phyloP scores from a whole-genome alignment of 176 grass and related monocot species.

The Bothriochloa decipiens region DNA sequence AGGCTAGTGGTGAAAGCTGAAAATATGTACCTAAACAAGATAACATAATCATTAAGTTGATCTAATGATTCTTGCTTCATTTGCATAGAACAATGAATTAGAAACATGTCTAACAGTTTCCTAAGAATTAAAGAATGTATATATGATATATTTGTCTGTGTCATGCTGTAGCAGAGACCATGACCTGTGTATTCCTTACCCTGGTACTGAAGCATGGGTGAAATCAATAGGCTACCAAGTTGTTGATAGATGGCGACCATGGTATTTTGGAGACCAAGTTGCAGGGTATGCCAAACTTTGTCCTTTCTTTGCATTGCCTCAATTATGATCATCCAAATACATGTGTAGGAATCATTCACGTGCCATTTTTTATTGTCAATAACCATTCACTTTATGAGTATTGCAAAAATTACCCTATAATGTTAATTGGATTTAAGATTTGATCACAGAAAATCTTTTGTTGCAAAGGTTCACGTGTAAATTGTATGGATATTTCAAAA shows the following conservation, averaged over 20 bases:
- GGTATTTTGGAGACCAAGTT: conserved; percentile 66
- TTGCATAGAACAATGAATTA: background rate
- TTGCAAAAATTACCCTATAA: background rate
- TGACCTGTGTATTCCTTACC: conserved; percentile 79
- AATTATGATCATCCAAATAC: background rate
- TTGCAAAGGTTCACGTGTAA: background rate
- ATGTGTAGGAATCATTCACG: background rate
- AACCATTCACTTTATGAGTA: background rate
- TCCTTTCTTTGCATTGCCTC: background rate
- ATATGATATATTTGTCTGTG: background rate
- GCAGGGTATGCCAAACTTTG: conserved; percentile 60
- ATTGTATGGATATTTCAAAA: background rate
- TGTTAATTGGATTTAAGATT: background rate
- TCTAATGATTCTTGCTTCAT: background rate
- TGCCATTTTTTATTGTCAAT: background rate
- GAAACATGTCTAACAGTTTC: background rate
- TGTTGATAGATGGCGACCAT: conserved; percentile 74
- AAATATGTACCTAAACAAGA: background rate
- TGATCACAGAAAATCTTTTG: background rate
- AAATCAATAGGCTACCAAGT: conserved; percentile 66
- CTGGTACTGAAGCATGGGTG: conserved; percentile 84
- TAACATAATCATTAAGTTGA: background rate
- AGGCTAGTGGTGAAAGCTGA: background rate
- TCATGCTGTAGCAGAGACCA: conserved; percentile 67
- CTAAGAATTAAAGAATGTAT: too few relatives aligned